Conservation (phyloP, 176 grass and related monocot species). For the Carex myosuroides region DNA sequence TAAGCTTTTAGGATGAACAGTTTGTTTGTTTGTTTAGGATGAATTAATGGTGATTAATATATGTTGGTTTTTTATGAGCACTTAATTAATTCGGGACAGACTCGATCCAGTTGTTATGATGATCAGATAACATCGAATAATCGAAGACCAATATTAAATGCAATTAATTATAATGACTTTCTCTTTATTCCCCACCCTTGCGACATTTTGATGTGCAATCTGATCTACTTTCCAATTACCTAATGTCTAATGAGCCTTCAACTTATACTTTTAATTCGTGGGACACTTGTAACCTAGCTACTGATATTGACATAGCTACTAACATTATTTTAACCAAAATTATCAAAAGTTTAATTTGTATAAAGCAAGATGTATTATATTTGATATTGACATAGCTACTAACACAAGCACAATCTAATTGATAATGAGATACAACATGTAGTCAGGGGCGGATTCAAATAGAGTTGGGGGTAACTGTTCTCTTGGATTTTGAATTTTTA, state of each 20-base stretch:
- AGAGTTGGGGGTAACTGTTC: no score
- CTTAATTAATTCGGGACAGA: background rate
- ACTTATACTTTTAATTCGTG: background rate
- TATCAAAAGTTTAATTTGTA: background rate
- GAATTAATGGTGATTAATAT: no score
- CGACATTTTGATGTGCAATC: constrained; percentile 2
- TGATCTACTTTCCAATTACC: background rate
- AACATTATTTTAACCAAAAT: background rate
- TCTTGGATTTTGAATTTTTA: no score
- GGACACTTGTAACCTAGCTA: background rate
- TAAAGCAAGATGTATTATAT: no score
- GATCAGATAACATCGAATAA: background rate
- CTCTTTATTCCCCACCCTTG: background rate
- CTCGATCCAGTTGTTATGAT: background rate
- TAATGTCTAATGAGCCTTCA: background rate
- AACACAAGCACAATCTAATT: no score
- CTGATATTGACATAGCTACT: constrained; percentile 11
- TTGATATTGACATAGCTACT: no score
- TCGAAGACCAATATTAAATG: background rate
- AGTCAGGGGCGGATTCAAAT: no score
- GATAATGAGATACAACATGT: no score
- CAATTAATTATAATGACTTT: background rate
- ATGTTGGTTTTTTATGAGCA: no score
- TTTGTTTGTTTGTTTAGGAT: no score
- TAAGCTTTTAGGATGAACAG: no score